Percentiles rank a stretch among this genome's conserved stretches.
Evolutionary conservation across 805 yeast genomes (phyloP).

Genomic region (Tetrapisispora phaffii): DNA sequence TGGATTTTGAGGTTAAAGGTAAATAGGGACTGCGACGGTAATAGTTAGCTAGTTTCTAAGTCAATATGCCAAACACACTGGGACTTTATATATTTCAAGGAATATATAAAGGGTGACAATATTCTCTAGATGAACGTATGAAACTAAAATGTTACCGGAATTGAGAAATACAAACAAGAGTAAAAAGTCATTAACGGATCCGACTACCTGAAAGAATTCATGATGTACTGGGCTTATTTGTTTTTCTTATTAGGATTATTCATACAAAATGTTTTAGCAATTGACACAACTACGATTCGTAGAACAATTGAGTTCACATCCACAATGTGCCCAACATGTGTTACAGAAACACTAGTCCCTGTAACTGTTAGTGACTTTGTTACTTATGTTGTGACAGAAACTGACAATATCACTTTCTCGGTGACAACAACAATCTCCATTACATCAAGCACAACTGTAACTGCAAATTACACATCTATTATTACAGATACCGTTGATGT

Average conservation of each 20-base stretch:
- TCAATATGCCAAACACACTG: not conserved
- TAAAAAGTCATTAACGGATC: too few species aligned
- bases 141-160: not conserved
- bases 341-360: not conserved
- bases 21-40: not conserved
- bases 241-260: not conserved
- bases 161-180: too few species aligned
- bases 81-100: not conserved
- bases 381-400: not conserved
- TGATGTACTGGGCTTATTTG: not conserved
- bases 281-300: not conserved
- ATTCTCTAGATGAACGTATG: not conserved
- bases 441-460: not conserved
- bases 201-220: not conserved
- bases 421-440: not conserved
- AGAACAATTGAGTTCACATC: conserved; percentile 4
- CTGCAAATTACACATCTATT: not conserved
- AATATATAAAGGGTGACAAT: not conserved
- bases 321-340: conserved; percentile 7
- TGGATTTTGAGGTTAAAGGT: not conserved
- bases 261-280: not conserved
- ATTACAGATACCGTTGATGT: not conserved
- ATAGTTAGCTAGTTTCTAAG: not conserved
- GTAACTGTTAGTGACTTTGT: not conserved
- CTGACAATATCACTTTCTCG: not conserved